Base-by-base conservation (phyloP, 2,329 filamentous ascomycete species). In the Cercospora sp. region DNA sequence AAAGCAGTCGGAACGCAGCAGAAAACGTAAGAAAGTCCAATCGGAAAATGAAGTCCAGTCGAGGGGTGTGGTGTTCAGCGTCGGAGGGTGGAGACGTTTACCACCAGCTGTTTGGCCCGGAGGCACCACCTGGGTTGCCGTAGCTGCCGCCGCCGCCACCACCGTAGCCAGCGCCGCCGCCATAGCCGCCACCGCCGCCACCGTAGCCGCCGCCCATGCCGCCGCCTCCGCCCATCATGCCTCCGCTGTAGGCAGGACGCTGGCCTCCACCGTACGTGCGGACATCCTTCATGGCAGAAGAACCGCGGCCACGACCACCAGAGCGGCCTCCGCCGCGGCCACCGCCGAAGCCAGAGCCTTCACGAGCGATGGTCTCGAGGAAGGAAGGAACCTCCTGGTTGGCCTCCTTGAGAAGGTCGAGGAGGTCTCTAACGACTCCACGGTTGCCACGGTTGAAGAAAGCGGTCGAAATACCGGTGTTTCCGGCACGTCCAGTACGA, bases 371-470 rank as follows among this genome's bases (percentile, higher is more conserved):
- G 78, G 91, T 96, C 87, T 99, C 95, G 69, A 99, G 87, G 88
- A 98, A 99, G 59, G 87, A 80, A 33, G 95, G 95, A 71, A 98
- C 88, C 78, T 99, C 95, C 82, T 99, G 95, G 85, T 99, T 97
- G 74, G 95, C 95, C 82, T 99, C 95, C 87, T 98, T 98, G 74
- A 99, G 88, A 30, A 99, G 89, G n/a, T 99, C 95, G 75, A 99
- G 88, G 70, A 99, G 89, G 76, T 98, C 95, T 74, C 95, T 91
- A 72, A 98, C 95, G 75, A 99, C 93, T 83, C 95, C 95, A 77
- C 95, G 93, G 87, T 99, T 99, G 78, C 94, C 94, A 79, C 95
- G 94, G 88, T 99, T 99, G 90, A 99, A 98, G 88, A 99, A 99
- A 66, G 95, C 95, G 75, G 95, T 99, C 5, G 95, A 92, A 74